Conservation (phyloP, 2,329 filamentous ascomycete genomes). For the Alternaria ethzedia region DNA sequence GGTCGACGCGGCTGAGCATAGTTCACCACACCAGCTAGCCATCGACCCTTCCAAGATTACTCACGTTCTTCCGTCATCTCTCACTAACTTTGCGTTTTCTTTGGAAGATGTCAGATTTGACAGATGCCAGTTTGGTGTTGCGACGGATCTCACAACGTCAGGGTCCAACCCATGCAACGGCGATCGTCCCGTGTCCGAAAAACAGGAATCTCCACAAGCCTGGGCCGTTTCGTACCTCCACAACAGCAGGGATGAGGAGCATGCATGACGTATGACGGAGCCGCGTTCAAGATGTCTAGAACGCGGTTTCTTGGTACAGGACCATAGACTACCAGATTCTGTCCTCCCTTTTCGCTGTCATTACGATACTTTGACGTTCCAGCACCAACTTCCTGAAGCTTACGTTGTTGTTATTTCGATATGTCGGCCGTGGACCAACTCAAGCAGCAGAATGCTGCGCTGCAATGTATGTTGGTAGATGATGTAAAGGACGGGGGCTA, state of each 20-base stretch:
- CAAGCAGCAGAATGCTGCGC: constrained; percentile 51
- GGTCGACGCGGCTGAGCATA: background rate
- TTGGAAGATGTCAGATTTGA: background rate
- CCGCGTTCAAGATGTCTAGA: constrained; percentile 19
- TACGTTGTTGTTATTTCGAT: constrained; percentile 1
- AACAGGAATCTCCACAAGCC: constrained; percentile 26
- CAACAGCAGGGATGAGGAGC: constrained; percentile 19
- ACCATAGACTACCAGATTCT: background rate
- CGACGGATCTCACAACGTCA: constrained; percentile 2
- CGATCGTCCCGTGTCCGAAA: constrained; percentile 23
- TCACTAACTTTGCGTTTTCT: background rate
- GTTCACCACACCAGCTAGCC: background rate
- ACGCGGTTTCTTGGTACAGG: constrained; percentile 2
- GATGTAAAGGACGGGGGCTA: background rate
- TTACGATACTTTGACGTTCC: background rate
- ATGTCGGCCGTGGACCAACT: constrained; percentile 48
- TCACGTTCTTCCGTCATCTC: background rate
- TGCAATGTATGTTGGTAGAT: constrained; percentile 46
- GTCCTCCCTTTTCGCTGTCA: background rate
- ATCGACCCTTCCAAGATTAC: background rate
- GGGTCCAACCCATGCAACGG: constrained; percentile 20
- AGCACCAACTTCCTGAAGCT: background rate
- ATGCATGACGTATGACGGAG: constrained; percentile 26
- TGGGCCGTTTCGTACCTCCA: constrained; percentile 13
- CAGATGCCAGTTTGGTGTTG: background rate